Conservation (phyloP, 2,329 filamentous ascomycete species). For the Nigrograna mackinnonii region DNA sequence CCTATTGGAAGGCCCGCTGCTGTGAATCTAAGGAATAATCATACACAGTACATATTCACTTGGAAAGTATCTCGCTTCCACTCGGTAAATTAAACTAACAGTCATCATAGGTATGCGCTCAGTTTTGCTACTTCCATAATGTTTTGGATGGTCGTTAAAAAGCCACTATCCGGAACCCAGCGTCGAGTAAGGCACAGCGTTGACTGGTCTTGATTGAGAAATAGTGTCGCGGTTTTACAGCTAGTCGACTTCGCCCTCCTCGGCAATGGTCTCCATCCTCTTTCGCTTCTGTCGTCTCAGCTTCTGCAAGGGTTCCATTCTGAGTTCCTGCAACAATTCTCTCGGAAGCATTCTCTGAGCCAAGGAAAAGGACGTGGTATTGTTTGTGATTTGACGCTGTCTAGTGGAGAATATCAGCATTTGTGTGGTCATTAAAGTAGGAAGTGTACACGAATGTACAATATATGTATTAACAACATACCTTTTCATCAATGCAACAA, state of each 20-base stretch:
- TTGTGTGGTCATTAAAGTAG: too few relatives aligned
- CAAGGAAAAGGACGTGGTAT: constrained; percentile 80
- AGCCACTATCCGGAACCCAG: constrained; percentile 73
- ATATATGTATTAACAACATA: constrained; percentile 50
- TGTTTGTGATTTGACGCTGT: constrained; percentile 74
- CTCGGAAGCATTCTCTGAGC: constrained; percentile 80
- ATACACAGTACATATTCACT: constrained; percentile 98
- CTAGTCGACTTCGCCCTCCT: constrained; percentile 50
- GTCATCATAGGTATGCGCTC: constrained; percentile 75
- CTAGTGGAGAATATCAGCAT: constrained; percentile 53
- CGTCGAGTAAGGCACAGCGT: constrained; percentile 77
- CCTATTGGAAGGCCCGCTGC: constrained; percentile 87
- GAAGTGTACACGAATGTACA: constrained; percentile 20
- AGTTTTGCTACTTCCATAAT: constrained; percentile 86
- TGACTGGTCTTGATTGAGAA: constrained; percentile 62
- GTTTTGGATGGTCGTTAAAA: constrained; percentile 94
- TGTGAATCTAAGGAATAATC: constrained; percentile 94
- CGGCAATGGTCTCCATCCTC: constrained; percentile 45
- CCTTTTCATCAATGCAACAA: constrained; percentile 82
- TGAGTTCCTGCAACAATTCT: constrained; percentile 80
- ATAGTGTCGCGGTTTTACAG: too few relatives aligned
- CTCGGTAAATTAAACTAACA: constrained; percentile 14
- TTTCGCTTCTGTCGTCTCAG: constrained; percentile 49
- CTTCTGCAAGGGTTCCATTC: constrained; percentile 60
- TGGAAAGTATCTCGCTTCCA: constrained; percentile 67